phyloP scores from a whole-genome alignment of 2,329 filamentous ascomycete genomes.

The Stagonosporopsis chrysanthemi region DNA sequence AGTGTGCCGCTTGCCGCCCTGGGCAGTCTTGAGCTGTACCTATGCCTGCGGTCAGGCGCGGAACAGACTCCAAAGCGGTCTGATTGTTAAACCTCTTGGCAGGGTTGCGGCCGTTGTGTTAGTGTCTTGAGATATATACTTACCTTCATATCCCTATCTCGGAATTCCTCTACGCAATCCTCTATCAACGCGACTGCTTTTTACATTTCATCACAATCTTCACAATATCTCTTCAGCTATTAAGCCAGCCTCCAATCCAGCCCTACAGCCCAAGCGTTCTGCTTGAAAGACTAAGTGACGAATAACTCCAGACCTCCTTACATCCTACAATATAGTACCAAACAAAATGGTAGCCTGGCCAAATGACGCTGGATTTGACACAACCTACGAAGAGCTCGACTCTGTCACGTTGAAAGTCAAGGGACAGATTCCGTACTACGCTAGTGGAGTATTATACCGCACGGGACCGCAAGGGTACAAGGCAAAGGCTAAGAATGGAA shows the following conservation, averaged over 20 bases:
- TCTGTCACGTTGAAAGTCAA: constrained; percentile 69
- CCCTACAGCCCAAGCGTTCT: not conserved
- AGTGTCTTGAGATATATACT: constrained; percentile 2
- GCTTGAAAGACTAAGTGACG: not conserved
- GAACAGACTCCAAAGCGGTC: constrained; percentile 1
- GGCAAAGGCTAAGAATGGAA: constrained; percentile 66
- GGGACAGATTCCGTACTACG: constrained; percentile 74
- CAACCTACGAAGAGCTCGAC: constrained; percentile 68
- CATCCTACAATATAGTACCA: not conserved
- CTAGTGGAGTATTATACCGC: constrained; percentile 74
- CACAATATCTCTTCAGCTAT: not conserved
- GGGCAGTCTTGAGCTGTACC: not conserved
- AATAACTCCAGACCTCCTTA: not conserved
- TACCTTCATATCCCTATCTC: not conserved
- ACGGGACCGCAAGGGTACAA: constrained; percentile 70
- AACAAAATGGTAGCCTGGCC: constrained; percentile 37
- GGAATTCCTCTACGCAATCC: not conserved
- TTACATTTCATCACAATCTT: not conserved
- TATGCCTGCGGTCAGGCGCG: constrained; percentile 2
- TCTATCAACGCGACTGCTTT: not conserved
- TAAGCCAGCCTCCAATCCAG: not conserved
- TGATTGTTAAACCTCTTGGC: not conserved
- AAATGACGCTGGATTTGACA: constrained; percentile 62
- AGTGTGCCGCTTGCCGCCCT: constrained; percentile 14
- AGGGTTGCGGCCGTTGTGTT: constrained; percentile 17